A percentile compares a stretch with the other conserved stretches of the same genome.
Conservation (phyloP, 768 basidiomycete genomes). For the Lactifluus hygrophoroides region DNA sequence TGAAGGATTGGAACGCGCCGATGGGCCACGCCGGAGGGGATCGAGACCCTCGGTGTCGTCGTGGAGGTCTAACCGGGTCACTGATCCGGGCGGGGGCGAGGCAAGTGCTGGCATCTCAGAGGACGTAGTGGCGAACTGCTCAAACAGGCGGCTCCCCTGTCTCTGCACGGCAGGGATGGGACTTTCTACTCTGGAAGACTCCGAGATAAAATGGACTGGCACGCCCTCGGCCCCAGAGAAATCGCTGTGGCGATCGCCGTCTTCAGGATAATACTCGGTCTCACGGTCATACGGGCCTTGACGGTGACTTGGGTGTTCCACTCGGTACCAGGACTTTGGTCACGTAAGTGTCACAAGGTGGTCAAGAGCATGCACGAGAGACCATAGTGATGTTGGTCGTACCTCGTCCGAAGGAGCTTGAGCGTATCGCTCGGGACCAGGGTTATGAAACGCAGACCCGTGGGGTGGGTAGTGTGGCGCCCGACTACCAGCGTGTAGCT, state of each 20-base stretch:
- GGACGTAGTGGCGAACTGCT: constrained; percentile 7
- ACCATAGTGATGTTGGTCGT: not conserved
- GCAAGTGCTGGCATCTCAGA: not conserved
- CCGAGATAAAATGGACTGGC: constrained; percentile 6
- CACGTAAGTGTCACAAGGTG: not conserved
- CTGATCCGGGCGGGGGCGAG: not conserved
- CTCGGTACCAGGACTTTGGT: constrained; percentile 16
- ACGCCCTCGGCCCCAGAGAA: not conserved
- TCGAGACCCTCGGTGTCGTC: not conserved
- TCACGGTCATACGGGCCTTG: not conserved
- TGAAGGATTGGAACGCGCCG: not conserved
- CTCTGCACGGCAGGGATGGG: constrained; percentile 18
- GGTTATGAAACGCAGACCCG: not conserved
- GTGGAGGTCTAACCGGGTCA: constrained; percentile 14
- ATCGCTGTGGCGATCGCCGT: constrained; percentile 4
- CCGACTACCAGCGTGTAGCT: not conserved
- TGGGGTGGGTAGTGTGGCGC: not conserved
- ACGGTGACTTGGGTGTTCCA: constrained; percentile 2
- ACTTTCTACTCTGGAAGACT: constrained; percentile 10
- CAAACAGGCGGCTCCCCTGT: constrained; percentile 16
- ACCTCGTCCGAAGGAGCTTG: constrained; percentile 1
- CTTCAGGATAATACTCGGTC: constrained; percentile 8
- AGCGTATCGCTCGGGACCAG: not conserved
- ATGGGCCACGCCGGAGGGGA: not conserved
- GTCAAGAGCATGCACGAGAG: not conserved